A percentile compares a stretch with the other conserved stretches of the same genome.
Conservation (phyloP, 306 rosid genomes). For the Fagus sylvatica region DNA sequence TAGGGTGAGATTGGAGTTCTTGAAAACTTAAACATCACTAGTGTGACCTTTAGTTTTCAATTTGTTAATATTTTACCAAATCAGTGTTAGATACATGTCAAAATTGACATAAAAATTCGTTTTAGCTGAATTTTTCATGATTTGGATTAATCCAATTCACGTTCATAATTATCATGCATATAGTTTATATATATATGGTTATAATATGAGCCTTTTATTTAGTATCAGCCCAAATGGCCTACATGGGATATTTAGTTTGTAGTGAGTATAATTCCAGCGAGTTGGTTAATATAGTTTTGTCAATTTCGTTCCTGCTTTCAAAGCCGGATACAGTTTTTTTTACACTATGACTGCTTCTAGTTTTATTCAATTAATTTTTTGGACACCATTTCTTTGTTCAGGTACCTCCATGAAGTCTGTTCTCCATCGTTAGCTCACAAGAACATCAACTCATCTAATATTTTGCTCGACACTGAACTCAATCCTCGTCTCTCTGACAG, state of each 20-base stretch:
- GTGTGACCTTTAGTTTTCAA: neutral
- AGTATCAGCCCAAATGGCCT: too few relatives aligned
- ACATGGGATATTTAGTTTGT: neutral
- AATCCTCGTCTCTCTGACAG: conserved; percentile 81
- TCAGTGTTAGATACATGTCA: neutral
- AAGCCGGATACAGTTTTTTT: neutral
- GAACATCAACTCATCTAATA: conserved; percentile 83
- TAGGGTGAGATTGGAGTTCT: too few relatives aligned
- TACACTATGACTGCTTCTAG: conserved; percentile 15
- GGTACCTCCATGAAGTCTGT: conserved; percentile 82
- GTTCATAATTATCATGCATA: neutral
- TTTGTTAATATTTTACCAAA: neutral
- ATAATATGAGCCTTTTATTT: too few relatives aligned
- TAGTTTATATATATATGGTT: neutral
- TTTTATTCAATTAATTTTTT: conserved; percentile 3
- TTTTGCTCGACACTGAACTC: conserved; percentile 73
- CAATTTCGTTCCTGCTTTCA: conserved; percentile 1
- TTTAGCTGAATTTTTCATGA: neutral
- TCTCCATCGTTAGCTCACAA: conserved; percentile 80
- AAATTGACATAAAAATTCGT: neutral
- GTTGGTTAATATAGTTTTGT: neutral
- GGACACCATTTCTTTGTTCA: conserved; percentile 25
- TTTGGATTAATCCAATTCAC: neutral
- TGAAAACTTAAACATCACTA: too few relatives aligned
- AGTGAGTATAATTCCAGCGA: neutral